Conservation (phyloP, 805 yeast genomes). For the Candida yuanshanica region DNA sequence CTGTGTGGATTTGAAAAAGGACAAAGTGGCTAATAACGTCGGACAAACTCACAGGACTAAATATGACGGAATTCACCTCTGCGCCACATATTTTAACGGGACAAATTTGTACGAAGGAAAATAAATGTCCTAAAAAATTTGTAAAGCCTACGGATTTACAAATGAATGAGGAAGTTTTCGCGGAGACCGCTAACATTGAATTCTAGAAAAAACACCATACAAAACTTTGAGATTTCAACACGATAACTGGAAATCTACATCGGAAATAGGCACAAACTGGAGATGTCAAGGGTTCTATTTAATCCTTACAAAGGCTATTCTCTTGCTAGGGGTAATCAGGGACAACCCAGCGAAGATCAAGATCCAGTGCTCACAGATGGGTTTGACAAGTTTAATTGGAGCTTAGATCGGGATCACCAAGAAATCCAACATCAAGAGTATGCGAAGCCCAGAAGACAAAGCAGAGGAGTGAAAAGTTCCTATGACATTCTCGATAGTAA, state of each 20-base stretch:
- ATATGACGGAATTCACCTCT: too few species aligned
- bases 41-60: too few species aligned
- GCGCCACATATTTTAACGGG: too few species aligned
- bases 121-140: background rate
- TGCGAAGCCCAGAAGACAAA: slow-evolving; percentile 2
- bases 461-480: slow-evolving; percentile 7
- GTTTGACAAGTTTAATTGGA: slow-evolving; percentile 38
- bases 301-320: slow-evolving; percentile 22
- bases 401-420: slow-evolving; percentile 8
- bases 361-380: slow-evolving; percentile 27
- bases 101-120: too few species aligned
- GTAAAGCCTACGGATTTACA: background rate
- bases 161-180: background rate
- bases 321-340: slow-evolving; percentile 8
- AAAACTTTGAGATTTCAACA: too few species aligned
- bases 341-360: background rate
- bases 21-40: background rate
- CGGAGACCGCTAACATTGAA: too few species aligned
- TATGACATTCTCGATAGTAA: background rate
- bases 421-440: slow-evolving; percentile 3
- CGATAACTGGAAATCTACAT: too few species aligned
- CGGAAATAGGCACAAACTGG: background rate
- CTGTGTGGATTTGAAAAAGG: background rate
- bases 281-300: slow-evolving; percentile 14
- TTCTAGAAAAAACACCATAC: too few species aligned